Evolutionary conservation across 106 monocot species (phyloP), one percentile per base, ranked within the genome.

Genomic region (Acanthochlamys bracteata): DNA sequence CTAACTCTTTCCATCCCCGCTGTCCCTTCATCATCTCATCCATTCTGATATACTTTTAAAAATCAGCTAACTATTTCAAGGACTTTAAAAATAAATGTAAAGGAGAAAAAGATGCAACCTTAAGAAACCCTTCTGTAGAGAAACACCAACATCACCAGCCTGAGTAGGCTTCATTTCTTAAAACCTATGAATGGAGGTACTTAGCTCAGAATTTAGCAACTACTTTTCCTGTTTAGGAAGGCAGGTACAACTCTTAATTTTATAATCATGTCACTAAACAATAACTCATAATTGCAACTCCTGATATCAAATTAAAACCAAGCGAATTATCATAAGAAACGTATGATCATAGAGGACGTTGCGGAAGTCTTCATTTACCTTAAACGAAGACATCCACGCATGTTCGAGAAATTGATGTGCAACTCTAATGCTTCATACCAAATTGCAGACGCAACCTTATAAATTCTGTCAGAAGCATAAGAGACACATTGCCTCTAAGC

Each of bases 1-100:
- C 65, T 59, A 94, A 79, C 62, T 94, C 93, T 73, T 89, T 83
- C 93, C 93, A 94, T 13, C 93, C 93, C 75, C 93, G 76, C 68
- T 94, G 93, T 7, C 93, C 93, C 54, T 61, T 63, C 93, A 94
- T 94, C 93, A 94, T 94, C 24, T 94, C 86, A 63, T 94, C 93
- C 89, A 94, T 94, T 75, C 93, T 94, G 76, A 2, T 9, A 49
- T 2, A 49, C 10, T 14, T 14, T 4, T 1, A 49, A 49, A 17
- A 17, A 17, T 4, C 12, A 49, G 49, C n/a, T 12, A 49, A 2
- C 17, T 17, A 49, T 49, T 49, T 49, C 49, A 49, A 17, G 17
- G 12, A 49, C 2, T 49, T 12, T 49, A 49, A 66, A 25, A 60
- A 65, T 64, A 40, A 43, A 65, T 51, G 27, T 41, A 65, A 43